Evolutionary conservation across 768 basidiomycete genomes (phyloP).

Genomic region (Leucocoprinus leucothites): DNA sequence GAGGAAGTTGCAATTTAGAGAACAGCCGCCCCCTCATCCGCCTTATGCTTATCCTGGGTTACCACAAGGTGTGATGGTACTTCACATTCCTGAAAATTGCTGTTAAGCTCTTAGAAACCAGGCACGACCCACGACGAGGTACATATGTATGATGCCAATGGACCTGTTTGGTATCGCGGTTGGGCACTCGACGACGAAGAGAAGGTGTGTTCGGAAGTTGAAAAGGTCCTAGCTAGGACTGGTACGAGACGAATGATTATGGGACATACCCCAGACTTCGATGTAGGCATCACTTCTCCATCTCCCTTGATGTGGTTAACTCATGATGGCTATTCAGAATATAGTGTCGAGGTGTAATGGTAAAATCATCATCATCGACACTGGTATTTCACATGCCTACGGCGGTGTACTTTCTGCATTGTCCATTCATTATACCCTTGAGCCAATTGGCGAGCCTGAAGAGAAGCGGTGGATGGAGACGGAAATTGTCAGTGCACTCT

Average conservation of each 20-base stretch:
- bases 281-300: conserved; percentile 31
- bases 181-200: conserved; percentile 80
- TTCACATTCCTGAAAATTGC: neutral
- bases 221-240: conserved; percentile 65
- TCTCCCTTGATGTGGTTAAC: neutral
- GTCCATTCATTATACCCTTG: conserved; percentile 81
- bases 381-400: conserved; percentile 95
- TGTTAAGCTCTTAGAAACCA: conserved; percentile 14
- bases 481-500: conserved; percentile 67
- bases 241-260: conserved; percentile 89
- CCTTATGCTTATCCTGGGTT: conserved; percentile 73
- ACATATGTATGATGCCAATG: conserved; percentile 70
- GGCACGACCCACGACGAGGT: conserved; percentile 64
- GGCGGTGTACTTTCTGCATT: conserved; percentile 90
- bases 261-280: conserved; percentile 95
- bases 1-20: conserved; percentile 60
- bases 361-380: conserved; percentile 96
- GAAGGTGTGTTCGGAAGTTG: conserved; percentile 67
- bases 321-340: conserved; percentile 35
- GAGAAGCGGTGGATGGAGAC: conserved; percentile 52
- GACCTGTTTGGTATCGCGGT: conserved; percentile 94
- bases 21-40: conserved; percentile 77
- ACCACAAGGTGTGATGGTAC: conserved; percentile 41
- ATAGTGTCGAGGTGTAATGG: conserved; percentile 86
- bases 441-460: conserved; percentile 45